These are phyloP conservation scores for Candida saitoana DNA, from an alignment of 805 yeast species.

Conservation along the genomic window DNA sequence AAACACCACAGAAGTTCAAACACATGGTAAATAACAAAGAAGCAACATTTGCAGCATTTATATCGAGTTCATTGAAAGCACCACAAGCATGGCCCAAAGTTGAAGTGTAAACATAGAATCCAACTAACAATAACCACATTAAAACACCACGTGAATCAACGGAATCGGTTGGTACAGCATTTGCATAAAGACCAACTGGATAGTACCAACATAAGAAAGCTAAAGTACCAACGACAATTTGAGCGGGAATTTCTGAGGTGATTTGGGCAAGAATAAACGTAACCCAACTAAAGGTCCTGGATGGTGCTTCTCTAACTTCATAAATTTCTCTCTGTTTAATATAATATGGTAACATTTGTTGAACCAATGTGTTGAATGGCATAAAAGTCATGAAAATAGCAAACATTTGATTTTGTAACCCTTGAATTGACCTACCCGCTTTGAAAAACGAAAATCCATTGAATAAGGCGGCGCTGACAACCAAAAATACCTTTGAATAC, in stretches of 20 bases:
- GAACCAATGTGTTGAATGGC: constrained; percentile 37
- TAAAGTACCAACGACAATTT: constrained; percentile 39
- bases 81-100: constrained; percentile 29
- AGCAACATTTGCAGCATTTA: constrained; percentile 33
- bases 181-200: constrained; percentile 46
- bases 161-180: constrained; percentile 49
- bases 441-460: constrained; percentile 72
- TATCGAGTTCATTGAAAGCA: constrained; percentile 28
- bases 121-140: constrained; percentile 29
- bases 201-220: constrained; percentile 53
- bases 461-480: constrained; percentile 53
- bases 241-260: constrained; percentile 46
- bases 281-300: constrained; percentile 42
- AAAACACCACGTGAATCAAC: constrained; percentile 34
- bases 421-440: constrained; percentile 53
- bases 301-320: constrained; percentile 45
- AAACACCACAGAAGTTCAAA: constrained; percentile 35
- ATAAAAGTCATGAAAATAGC: constrained; percentile 44
- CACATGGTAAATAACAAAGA: constrained; percentile 27
- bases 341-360: constrained; percentile 43
- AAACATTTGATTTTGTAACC: constrained; percentile 63
- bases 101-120: constrained; percentile 23
- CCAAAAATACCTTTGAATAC: constrained; percentile 56
- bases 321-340: constrained; percentile 40
- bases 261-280: constrained; percentile 39